Conservation (phyloP, 306 rosid species). For the Cucurbita argyrosperma region DNA sequence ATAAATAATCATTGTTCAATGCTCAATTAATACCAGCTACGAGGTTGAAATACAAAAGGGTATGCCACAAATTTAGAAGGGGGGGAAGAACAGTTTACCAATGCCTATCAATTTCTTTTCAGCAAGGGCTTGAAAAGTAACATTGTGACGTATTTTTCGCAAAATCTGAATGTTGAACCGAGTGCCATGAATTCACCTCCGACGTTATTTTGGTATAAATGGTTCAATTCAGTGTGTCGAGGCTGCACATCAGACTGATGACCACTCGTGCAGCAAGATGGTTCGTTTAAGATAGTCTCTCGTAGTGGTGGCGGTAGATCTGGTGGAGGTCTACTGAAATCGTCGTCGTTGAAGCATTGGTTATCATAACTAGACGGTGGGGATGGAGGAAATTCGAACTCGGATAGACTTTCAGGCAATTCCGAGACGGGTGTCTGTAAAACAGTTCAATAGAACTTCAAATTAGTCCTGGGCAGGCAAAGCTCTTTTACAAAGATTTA, state of each 20-base stretch:
- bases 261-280: constrained; percentile 20
- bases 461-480: not conserved
- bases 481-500: not conserved
- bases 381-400: constrained; percentile 48
- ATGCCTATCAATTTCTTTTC: constrained; percentile 8
- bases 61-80: not conserved
- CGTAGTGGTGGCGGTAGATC: constrained; percentile 60
- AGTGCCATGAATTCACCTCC: constrained; percentile 36
- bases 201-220: constrained; percentile 42
- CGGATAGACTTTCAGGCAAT: constrained; percentile 23
- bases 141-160: constrained; percentile 37
- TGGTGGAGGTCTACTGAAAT: constrained; percentile 61
- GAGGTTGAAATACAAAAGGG: not conserved
- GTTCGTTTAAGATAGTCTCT: constrained; percentile 17
- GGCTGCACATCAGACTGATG: constrained; percentile 16
- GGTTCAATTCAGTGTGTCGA: constrained; percentile 43
- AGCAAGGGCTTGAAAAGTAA: constrained; percentile 41
- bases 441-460: constrained; percentile 6
- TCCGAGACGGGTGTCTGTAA: constrained; percentile 44
- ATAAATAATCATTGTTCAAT: constrained; percentile 3
- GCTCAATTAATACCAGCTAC: not conserved
- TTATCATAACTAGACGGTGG: constrained; percentile 76
- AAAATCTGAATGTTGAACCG: constrained; percentile 47
- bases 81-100: not conserved
- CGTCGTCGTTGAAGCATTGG: constrained; percentile 34